These are phyloP conservation scores for Daedaleopsis sinensis DNA, from an alignment of 768 basidiomycete species.

Conservation along the genomic window DNA sequence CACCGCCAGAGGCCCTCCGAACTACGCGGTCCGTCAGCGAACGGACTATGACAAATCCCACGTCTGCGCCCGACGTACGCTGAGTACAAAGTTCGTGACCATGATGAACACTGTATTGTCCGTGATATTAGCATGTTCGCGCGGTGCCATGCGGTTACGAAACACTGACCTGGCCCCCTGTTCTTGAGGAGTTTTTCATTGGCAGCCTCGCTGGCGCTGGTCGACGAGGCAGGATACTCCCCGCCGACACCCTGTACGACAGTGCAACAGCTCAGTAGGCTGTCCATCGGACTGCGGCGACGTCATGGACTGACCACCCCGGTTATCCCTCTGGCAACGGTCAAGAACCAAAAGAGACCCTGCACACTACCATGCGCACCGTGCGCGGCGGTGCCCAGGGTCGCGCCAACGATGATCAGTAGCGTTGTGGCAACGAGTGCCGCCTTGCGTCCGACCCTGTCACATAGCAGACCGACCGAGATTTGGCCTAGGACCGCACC, in stretches of 20 bases:
- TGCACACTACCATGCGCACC: conserved; percentile 55
- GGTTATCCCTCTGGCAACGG: conserved; percentile 70
- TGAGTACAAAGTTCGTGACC: conserved; percentile 74
- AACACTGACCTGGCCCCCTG: conserved; percentile 57
- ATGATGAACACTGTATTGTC: conserved; percentile 62
- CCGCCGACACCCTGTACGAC: conserved; percentile 64
- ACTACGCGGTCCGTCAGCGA: conserved; percentile 36
- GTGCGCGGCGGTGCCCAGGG: conserved; percentile 67
- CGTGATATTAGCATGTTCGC: conserved; percentile 1
- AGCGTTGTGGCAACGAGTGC: conserved; percentile 70
- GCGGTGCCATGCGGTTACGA: conserved; percentile 1
- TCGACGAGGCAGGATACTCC: conserved; percentile 76
- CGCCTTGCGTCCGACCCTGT: conserved; percentile 74
- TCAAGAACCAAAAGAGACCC: conserved; percentile 77
- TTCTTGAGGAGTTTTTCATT: conserved; percentile 65
- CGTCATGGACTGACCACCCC: conserved; percentile 50
- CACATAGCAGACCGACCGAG: conserved; percentile 69
- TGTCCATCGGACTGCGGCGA: not conserved
- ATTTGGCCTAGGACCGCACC: conserved; percentile 67
- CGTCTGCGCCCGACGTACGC: conserved; percentile 41
- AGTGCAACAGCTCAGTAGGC: not conserved
- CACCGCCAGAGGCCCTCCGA: conserved; percentile 69
- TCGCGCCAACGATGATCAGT: conserved; percentile 71
- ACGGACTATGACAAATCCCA: conserved; percentile 6
- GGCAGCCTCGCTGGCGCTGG: conserved; percentile 70